Conservation (phyloP, 2,329 filamentous ascomycete genomes). For the Thelonectria olida region DNA sequence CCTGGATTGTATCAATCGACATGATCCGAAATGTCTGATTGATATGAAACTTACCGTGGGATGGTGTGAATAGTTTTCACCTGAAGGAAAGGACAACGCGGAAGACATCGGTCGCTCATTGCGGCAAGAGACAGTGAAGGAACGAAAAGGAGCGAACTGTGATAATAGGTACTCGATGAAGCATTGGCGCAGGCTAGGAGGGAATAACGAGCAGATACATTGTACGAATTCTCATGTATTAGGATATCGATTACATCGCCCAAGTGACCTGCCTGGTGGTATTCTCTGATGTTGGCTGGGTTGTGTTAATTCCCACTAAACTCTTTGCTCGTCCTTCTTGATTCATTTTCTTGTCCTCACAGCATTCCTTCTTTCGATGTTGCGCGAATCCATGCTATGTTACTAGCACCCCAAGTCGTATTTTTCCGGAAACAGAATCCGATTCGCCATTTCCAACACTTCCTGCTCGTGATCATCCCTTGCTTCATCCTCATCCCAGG, state of each 20-base stretch:
- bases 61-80: not conserved
- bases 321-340: not conserved
- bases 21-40: not conserved
- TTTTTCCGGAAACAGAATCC: slow-evolving; percentile 52
- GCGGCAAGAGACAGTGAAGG: not conserved
- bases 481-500: slow-evolving; percentile 51
- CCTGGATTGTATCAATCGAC: not conserved
- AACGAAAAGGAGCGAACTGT: not conserved
- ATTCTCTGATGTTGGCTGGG: not conserved
- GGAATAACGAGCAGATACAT: not conserved
- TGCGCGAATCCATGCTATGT: too few relatives aligned
- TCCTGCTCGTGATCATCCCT: slow-evolving; percentile 44
- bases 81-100: not conserved
- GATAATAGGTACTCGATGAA: too few relatives aligned
- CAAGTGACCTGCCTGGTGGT: not conserved
- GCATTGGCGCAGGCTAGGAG: not conserved
- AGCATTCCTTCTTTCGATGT: too few relatives aligned
- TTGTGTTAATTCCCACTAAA: not conserved
- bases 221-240: not conserved
- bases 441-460: slow-evolving; percentile 50
- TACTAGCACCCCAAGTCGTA: slow-evolving; percentile 40
- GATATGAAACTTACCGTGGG: not conserved
- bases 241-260: not conserved
- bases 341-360: too few relatives aligned
- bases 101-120: not conserved